Evolutionary conservation across 805 yeast species (phyloP), one percentile per base, ranked within the genome.

Genomic region (Spathaspora hagerdaliae): DNA sequence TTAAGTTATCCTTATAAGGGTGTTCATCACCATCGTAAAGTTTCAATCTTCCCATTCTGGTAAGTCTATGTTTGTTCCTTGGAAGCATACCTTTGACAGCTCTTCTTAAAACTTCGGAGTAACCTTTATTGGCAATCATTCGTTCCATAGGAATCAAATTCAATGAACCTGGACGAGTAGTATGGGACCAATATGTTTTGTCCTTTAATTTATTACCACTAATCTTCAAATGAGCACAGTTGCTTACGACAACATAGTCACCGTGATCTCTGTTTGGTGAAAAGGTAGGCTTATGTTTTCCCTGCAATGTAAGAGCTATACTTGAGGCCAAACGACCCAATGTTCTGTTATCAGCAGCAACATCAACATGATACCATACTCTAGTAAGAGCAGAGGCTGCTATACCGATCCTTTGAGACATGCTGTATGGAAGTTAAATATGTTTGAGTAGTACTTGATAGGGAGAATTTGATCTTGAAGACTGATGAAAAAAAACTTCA

Each of bases 21-120:
- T 87, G 87, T 46, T 86, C 86, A 47, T 88, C 81, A 27, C 92
- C 97, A 56, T 95, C 98, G 63, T 78, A 87, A 0, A 88, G 81
- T 67, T 88, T 90, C 50, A 94, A 74, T 61, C 99, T 80, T 27
- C 81, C 92, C 58, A 94, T 65, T 63, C 99, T 82, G 11, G 73
- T 69, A 57, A 83, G 78, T 64, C 98, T 81, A 51, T 85, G 78
- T 57, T 83, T 82, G 65, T 94, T 92, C 70, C 88, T 91, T 37
- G 99, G 99, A 45, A 94, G 75, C 99, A 94, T 94, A 46, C 95
- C 96, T 51, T 88, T 83, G 6, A 94, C 99, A 1, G 99, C 98
- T 56, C 85, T 81, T 56, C 69, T 79, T 56, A 94, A 71, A 10
- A 91, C 70, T 65, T 94, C 98, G n/a, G 88, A 83, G 55, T 82